A percentile compares a stretch with the other conserved stretches of the same genome.
These are phyloP conservation scores for Coemansia sp. DNA, from an alignment of 192 early-diverging fungal species.

Conservation along the genomic window DNA sequence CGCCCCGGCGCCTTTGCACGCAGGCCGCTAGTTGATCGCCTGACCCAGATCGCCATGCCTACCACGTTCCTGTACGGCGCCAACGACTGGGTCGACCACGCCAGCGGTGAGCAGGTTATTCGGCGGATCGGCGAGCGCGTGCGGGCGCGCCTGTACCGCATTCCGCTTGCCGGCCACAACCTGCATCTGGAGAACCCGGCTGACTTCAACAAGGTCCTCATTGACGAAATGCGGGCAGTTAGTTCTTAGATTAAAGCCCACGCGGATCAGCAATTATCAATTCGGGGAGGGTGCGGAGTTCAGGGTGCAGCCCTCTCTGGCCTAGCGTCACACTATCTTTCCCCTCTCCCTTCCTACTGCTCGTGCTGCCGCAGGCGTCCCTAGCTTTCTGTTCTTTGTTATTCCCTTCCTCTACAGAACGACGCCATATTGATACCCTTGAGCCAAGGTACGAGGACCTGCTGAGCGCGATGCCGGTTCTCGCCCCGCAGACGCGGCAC, in stretches of 20 bases:
- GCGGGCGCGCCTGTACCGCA: slow-evolving; percentile 33
- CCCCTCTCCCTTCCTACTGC: no score
- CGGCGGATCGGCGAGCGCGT: slow-evolving; percentile 50
- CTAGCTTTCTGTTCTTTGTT: no score
- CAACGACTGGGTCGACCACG: slow-evolving; percentile 88
- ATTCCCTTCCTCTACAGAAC: no score
- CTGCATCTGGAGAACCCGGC: slow-evolving; percentile 80
- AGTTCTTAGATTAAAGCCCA: no score
- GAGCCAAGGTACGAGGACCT: no score
- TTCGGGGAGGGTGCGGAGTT: no score
- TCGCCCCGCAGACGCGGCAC: slow-evolving; percentile 12
- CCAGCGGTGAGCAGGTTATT: slow-evolving; percentile 59
- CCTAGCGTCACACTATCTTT: background rate
- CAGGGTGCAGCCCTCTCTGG: no score
- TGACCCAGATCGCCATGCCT: slow-evolving; percentile 62
- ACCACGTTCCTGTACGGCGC: slow-evolving; percentile 73
- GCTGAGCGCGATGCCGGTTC: background rate
- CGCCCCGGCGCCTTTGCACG: slow-evolving; percentile 79
- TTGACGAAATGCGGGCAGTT: slow-evolving; percentile 47
- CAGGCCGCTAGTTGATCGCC: slow-evolving; percentile 62
- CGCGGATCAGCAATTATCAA: no score
- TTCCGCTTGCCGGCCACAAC: slow-evolving; percentile 71
- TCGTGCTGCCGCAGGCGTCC: no score
- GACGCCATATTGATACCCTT: no score
- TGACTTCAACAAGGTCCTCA: slow-evolving; percentile 60